Base-by-base conservation (phyloP, 192 early-diverging fungal species). In the Coemansia sp. region DNA sequence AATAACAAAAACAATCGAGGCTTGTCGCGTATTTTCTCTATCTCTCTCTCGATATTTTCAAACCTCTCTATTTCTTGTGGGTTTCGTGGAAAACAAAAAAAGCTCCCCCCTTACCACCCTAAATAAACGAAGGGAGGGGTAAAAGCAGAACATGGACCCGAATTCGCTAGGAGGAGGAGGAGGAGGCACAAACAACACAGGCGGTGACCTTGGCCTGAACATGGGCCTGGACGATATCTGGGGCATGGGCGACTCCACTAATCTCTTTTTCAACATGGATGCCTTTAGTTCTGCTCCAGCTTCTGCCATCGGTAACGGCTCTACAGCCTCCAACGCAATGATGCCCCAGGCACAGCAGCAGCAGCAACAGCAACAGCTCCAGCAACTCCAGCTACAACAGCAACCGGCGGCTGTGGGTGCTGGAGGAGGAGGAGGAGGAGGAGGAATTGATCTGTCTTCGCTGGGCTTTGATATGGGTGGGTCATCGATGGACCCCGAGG, bases 251-350 rank as follows among this genome's bases (percentile, higher is more conserved):
- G 70, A 61, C n/a, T 55, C 65, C 0, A 45, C 79, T 14, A 81
- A 41, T 60, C 65, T 73, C 55, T 81, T 70, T 46, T 75, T 75
- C 74, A 75, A 81, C 54, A 81, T 75, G 79, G 74, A 81, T 29
- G 74, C 67, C n/a, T 81, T 75, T 33, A 70, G 70, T 52, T 75
- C 73, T 3, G 73, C 79, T 15, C 73, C 79, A 0, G 48, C 45
- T 1, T 60, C 73, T 7, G 69, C 66, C 2, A 43, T 53, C 35
- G 62, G 62, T 45, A 65, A 35, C 43, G 54, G 50, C 22, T 3
- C 66, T 0, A 29, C 29, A 3, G 46, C 35, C 1, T 56, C 55
- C 7, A 40, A 56, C 40, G 19, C 58, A 13, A 46, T 29, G 10
- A 29, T 25, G 55, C 34, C 33, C 3, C 49, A 52, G 22, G 49